Conservation (phyloP, 305 asterid species). For the Fraxinus latifolia region DNA sequence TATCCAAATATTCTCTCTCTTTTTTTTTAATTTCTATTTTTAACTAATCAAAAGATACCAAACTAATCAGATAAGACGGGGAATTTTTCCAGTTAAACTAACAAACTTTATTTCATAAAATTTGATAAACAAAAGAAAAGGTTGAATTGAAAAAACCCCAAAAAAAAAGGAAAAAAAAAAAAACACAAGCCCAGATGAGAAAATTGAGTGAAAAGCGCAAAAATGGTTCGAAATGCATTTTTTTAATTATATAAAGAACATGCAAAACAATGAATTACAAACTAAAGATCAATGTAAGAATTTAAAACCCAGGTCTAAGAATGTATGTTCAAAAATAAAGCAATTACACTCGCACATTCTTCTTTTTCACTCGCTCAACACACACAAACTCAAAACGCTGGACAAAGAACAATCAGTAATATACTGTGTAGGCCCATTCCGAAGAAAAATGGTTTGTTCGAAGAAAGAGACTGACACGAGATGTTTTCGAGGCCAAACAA, state of each 20-base stretch:
- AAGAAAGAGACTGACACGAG: constrained; percentile 45
- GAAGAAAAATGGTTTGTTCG: constrained; percentile 21
- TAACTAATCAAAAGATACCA: constrained; percentile 38
- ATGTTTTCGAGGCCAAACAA: constrained; percentile 54
- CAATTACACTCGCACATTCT: constrained; percentile 12
- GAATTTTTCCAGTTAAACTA: constrained; percentile 19
- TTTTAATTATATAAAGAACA: constrained; percentile 27
- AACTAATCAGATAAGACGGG: constrained; percentile 36
- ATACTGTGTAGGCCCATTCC: constrained; percentile 23
- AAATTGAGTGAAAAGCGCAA: constrained; percentile 10
- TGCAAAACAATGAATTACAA: constrained; percentile 30
- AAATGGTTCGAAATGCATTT: constrained; percentile 21
- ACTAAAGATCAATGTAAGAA: constrained; percentile 18
- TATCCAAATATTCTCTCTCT: constrained; percentile 38
- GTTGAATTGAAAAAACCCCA: background rate
- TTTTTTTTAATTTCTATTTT: constrained; percentile 9
- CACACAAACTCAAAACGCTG: background rate
- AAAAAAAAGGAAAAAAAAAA: background rate
- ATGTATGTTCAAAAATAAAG: constrained; percentile 10
- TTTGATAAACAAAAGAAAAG: constrained; percentile 19
- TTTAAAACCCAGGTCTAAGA: constrained; percentile 7
- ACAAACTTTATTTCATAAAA: constrained; percentile 24
- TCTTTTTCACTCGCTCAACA: constrained; percentile 8
- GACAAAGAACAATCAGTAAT: background rate
- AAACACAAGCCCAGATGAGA: constrained; percentile 28